Percentiles rank a stretch among this genome's conserved stretches.
phyloP scores from a whole-genome alignment of 2,329 filamentous ascomycete species.

The Zasmidium angulare region DNA sequence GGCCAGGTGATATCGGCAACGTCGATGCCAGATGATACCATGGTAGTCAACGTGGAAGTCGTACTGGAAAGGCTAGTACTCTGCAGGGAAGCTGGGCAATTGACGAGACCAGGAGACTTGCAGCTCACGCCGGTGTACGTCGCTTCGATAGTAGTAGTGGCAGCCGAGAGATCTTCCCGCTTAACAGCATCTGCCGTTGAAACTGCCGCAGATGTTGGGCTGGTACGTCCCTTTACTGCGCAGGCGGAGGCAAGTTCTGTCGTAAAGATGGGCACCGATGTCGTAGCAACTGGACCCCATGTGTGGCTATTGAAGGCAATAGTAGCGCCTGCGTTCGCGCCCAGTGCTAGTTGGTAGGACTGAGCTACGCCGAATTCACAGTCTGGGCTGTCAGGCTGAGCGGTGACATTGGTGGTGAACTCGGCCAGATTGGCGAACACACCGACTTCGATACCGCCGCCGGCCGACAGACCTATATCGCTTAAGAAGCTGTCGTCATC shows the following conservation, averaged over 20 bases:
- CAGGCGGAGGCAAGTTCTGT: background rate
- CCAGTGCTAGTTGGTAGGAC: slow-evolving; percentile 53
- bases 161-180: slow-evolving; percentile 40
- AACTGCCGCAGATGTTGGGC: background rate
- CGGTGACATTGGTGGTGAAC: slow-evolving; percentile 54
- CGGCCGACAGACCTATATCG: slow-evolving; percentile 6
- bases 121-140: slow-evolving; percentile 49
- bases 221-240: background rate
- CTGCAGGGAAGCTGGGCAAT: slow-evolving; percentile 55
- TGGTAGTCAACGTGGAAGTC: slow-evolving; percentile 43
- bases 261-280: background rate
- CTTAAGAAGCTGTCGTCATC: background rate
- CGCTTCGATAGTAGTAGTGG: slow-evolving; percentile 36
- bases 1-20: background rate
- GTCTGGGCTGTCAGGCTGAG: slow-evolving; percentile 34
- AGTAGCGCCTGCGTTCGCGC: slow-evolving; percentile 56
- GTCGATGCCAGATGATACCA: slow-evolving; percentile 13
- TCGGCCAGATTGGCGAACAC: slow-evolving; percentile 56
- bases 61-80: slow-evolving; percentile 40
- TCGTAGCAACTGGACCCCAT: slow-evolving; percentile 45
- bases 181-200: background rate
- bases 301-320: slow-evolving; percentile 44
- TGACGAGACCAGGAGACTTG: slow-evolving; percentile 41
- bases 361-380: slow-evolving; percentile 52
- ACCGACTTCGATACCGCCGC: slow-evolving; percentile 50